Base-by-base conservation (phyloP, 2,329 filamentous ascomycete genomes). In the Neonectria faginata region DNA sequence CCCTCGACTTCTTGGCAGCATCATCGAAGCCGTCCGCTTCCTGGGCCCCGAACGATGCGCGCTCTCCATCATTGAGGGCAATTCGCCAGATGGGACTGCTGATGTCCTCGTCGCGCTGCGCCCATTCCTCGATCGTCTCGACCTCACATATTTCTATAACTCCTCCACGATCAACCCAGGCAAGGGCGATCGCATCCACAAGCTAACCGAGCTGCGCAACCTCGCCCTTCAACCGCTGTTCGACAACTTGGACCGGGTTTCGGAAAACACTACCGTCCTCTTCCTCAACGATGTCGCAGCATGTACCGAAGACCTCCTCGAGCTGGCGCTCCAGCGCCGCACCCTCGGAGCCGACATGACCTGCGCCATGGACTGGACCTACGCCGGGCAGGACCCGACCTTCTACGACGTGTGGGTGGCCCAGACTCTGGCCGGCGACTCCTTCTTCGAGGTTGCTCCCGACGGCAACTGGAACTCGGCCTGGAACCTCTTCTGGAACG, bases 331-430 rank as follows among this genome's bases (percentile, higher is more conserved):
- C 66, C 86, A 89, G 73, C 81, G 79, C 27, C 68, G 64, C 6
- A 67, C 67, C 3, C 83, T 85, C 41, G 74, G 72, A 2, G 86
- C 86, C 8, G 82, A 86, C 70, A 87, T 88, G 83, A 83, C 82
- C 0, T 90, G 86, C 68, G 85, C 79, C 6, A 84, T 89, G 81
- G 87, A 89, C 73, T 89, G 86, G 86, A 82, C 79, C 0, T 83
- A 82, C 45, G 74, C 78, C 3, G 81, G 79, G 0, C 57, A 57
- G 0, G 75, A 83, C 2, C 82, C 83, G 0, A 84, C 81, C 0
- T 89, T 89, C 69, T 88, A 88, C 70, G 86, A 89, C 64, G 79
- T 86, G 3, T 88, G 85, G 86, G 77, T 88, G 27, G 81, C 84
- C 0, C 82, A 87, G 7, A 79, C 77, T 2, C 80, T 89, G 48